These are phyloP conservation scores for Pythium apleroticum DNA, from an alignment of 352 stramenopile genomes.

Conservation along the genomic window DNA sequence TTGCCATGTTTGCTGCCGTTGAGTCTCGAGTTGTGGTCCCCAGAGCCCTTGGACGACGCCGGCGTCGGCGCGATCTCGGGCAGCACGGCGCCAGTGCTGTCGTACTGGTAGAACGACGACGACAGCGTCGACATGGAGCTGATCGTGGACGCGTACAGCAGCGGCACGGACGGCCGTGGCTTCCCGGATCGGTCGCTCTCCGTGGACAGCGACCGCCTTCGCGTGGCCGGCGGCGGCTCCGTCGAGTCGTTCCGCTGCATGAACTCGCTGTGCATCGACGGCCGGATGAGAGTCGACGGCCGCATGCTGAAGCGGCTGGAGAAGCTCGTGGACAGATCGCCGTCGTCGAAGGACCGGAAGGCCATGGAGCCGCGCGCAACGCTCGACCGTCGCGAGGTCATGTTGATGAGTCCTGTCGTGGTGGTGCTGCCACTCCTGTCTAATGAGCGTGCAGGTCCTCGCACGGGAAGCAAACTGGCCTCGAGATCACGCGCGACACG, in stretches of 20 bases:
- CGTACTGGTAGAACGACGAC: slow-evolving; percentile 27
- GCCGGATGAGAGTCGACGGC: slow-evolving; percentile 13
- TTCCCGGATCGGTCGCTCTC: slow-evolving; percentile 21
- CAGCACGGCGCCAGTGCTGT: slow-evolving; percentile 12
- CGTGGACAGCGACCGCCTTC: slow-evolving; percentile 16
- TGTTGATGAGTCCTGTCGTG: not conserved
- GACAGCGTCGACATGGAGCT: slow-evolving; percentile 29
- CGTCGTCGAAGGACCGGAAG: not conserved
- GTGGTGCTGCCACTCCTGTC: not conserved
- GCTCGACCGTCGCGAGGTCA: not conserved
- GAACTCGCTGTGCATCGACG: slow-evolving; percentile 25
- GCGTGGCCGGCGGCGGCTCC: not conserved
- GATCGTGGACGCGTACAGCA: slow-evolving; percentile 26
- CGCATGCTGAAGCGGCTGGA: not conserved
- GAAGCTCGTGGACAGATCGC: slow-evolving; percentile 2
- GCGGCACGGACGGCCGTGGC: slow-evolving; percentile 18
- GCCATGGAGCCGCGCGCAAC: not conserved
- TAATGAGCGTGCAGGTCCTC: not conserved
- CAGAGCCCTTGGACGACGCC: slow-evolving; percentile 10
- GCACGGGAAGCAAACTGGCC: not conserved
- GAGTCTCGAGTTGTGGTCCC: not conserved
- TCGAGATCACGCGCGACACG: not conserved
- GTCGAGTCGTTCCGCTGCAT: slow-evolving; percentile 11
- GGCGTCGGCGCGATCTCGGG: slow-evolving; percentile 9
- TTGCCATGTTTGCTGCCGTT: not conserved